Evolutionary conservation across 805 yeast genomes (phyloP), one percentile per base, ranked within the genome.

Genomic region (Barnettozyma vustinii): DNA sequence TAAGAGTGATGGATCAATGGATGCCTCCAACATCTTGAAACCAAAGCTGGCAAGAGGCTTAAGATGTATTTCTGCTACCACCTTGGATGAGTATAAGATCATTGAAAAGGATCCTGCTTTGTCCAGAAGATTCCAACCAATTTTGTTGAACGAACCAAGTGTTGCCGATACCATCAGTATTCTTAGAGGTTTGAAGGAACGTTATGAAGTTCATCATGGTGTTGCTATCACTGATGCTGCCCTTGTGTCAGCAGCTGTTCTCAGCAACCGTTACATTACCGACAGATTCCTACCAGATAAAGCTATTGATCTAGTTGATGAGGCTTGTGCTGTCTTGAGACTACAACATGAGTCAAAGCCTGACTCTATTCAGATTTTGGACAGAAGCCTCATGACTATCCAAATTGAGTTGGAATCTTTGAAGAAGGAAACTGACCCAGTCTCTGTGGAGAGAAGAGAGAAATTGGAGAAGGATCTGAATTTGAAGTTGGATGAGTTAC

Each of bases 321-420:
- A 92, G 64, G 97, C 98, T 0, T 91, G 98, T 70, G 94, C 97
- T 4, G 96, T 96, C 0, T 73, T 92, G 50, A 75, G 99, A 55
- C 72, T 92, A 51, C 99, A 92, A 67, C 98, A 94, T 64, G 99
- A 92, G 69, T 89, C 97, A 1, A 91, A 90, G 64, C 99, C 99
- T 0, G 99, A 92, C 62, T 88, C 91, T 2, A 87, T 94, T 47
- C 92, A 90, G 60, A 87, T 83, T 42, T 73, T 92, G 50, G 98
- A 92, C 64, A 79, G 98, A 53, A 76, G 83, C 26, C 82, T 92
- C 42, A 89, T 92, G 90, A 94, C 96, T 4, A 84, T 94, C 52
- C 91, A 91, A 67, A 94, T 94, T 57, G 99, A 94, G 67, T 74
- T 94, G 51, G 99, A 92, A 67, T 89, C 97, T 0, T 74, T 94